phyloP scores from a whole-genome alignment of 306 rosid genomes.

The Cicer chorassanicum region DNA sequence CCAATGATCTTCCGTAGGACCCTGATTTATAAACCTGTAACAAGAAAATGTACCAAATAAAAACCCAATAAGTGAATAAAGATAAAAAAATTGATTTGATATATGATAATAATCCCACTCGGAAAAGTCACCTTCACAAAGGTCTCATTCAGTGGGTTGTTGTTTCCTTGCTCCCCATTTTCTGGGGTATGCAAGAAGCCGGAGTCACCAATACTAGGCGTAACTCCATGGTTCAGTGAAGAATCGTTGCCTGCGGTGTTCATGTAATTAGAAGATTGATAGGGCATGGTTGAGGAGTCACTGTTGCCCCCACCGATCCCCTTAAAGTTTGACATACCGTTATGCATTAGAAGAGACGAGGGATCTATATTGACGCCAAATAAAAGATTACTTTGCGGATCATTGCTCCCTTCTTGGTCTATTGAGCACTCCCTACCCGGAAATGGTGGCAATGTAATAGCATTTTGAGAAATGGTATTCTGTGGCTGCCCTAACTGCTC shows the following conservation, averaged over 20 bases:
- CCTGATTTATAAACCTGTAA: slow-evolving; percentile 59
- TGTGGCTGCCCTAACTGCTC: slow-evolving; percentile 76
- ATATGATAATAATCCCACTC: slow-evolving; percentile 8
- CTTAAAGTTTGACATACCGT: slow-evolving; percentile 76
- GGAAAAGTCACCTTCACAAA: slow-evolving; percentile 80
- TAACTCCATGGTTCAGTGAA: slow-evolving; percentile 63
- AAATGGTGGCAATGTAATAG: slow-evolving; percentile 86
- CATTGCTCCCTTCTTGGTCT: slow-evolving; percentile 81
- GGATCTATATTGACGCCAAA: slow-evolving; percentile 94
- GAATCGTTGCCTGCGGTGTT: slow-evolving; percentile 62
- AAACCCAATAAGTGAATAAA: slow-evolving; percentile 26
- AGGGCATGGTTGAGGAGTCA: slow-evolving; percentile 61
- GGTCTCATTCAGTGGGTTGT: slow-evolving; percentile 67
- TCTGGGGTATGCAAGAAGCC: slow-evolving; percentile 75
- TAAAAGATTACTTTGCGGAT: slow-evolving; percentile 84
- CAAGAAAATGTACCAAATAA: slow-evolving; percentile 23
- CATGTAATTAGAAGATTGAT: slow-evolving; percentile 75
- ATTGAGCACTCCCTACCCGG: slow-evolving; percentile 90
- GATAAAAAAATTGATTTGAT: neutral
- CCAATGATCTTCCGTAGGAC: slow-evolving; percentile 60
- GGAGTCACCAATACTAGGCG: slow-evolving; percentile 72
- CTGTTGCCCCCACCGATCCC: slow-evolving; percentile 58
- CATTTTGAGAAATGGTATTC: slow-evolving; percentile 57
- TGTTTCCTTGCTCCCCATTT: slow-evolving; percentile 68
- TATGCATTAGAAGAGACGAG: slow-evolving; percentile 78